Evolutionary conservation across 1,284 basidiomycete species (phyloP), one percentile per base, ranked within the genome.

Genomic region (Tilletia setariae): DNA sequence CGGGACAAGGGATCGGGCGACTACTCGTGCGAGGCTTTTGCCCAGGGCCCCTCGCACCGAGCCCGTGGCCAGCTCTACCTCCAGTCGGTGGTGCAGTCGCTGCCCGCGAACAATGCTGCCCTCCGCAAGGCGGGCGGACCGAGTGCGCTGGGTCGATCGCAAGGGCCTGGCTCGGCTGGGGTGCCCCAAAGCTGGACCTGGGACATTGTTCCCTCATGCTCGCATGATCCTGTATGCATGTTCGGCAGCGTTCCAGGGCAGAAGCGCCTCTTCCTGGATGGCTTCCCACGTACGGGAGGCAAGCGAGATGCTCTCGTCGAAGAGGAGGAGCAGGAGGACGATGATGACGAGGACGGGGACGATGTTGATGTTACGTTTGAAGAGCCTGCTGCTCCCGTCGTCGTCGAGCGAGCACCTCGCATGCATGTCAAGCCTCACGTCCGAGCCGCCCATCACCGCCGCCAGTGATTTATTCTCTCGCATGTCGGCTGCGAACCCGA

Each of bases 1-100:
- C n/a, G 30, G 23, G 64, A 65, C 46, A 49, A 65, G 9, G 49
- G 49, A 25, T 19, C 63, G 7, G 63, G 63, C 35, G 63, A 64
- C 46, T 30, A 42, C 25, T 44, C 40, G 9, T 64, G 63, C 63
- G 40, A 46, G 21, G 63, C 63, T 15, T 21, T 13, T 1, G 46
- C 42, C 32, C 63, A 64, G 28, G 63, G 63, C 15, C 11, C 25
- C 21, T 44, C 25, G 8, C 63, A 64, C 63, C 63, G 63, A 4
- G 15, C 46, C 21, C 63, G 63, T 32, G 63, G 63, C 6, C 53
- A 59, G 25, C 53, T 16, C 11, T 59, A 59, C 53, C 23, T 59
- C 23, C 53, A 59, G 25, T 59, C 53, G 8, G 53, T 59, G 19
- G 32, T 59, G 9, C 53, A 59, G 53, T 59, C 53, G 16, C 53